These are phyloP conservation scores for Suillus hirtellus DNA, from an alignment of 768 basidiomycete species.

Conservation along the genomic window DNA sequence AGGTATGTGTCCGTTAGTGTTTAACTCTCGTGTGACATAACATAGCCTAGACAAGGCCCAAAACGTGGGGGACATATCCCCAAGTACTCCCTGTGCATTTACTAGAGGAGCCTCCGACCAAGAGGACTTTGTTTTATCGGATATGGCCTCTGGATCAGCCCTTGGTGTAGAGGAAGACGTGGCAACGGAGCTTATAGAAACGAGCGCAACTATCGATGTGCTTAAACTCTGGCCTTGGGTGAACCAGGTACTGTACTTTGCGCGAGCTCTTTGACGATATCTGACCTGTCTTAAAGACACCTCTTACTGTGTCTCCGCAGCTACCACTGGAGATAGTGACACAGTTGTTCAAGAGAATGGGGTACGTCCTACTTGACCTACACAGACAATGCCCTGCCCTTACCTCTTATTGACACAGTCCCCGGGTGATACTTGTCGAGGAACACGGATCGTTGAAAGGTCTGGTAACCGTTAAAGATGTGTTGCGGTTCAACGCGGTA, in stretches of 20 bases:
- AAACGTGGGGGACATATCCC: constrained; percentile 57
- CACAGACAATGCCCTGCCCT: background rate
- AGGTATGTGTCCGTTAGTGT: constrained; percentile 44
- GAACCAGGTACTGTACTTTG: constrained; percentile 65
- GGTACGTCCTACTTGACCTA: constrained; percentile 54
- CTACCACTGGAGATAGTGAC: constrained; percentile 95
- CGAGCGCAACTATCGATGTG: constrained; percentile 53
- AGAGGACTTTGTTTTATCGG: constrained; percentile 48
- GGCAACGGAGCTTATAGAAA: constrained; percentile 62
- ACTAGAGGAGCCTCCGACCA: constrained; percentile 47
- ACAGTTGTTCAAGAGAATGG: constrained; percentile 97
- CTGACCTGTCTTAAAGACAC: constrained; percentile 58
- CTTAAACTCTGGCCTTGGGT: constrained; percentile 89
- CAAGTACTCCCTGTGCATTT: constrained; percentile 76
- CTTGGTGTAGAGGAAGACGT: constrained; percentile 70
- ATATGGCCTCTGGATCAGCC: constrained; percentile 45
- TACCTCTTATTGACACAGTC: constrained; percentile 46
- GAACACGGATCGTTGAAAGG: constrained; percentile 81
- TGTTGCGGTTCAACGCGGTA: constrained; percentile 79
- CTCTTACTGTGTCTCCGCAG: constrained; percentile 89
- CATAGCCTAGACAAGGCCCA: constrained; percentile 64
- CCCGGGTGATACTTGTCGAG: constrained; percentile 94
- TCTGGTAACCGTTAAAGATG: constrained; percentile 94
- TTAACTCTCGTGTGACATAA: constrained; percentile 4
- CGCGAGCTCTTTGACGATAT: background rate